Percentiles rank a stretch among this genome's conserved stretches.
Evolutionary conservation across 768 basidiomycete species (phyloP).

Genomic region (Tephrocybe sp.): DNA sequence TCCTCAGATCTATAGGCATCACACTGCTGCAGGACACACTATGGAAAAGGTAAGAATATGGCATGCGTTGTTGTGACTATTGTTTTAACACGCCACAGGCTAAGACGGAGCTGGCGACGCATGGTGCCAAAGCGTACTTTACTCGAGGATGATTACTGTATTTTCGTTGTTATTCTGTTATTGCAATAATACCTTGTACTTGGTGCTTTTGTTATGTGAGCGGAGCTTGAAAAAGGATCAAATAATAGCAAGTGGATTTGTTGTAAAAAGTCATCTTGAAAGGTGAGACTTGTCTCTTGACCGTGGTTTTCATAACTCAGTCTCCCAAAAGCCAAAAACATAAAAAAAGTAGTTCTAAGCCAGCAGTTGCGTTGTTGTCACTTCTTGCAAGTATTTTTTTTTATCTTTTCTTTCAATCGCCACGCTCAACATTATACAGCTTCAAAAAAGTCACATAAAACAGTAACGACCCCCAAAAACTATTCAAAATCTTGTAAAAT

Average conservation of each 20-base stretch:
- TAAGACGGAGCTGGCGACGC: constrained; percentile 75
- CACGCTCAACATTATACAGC: constrained; percentile 30
- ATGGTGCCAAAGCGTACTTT: constrained; percentile 88
- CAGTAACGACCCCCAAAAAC: constrained; percentile 82
- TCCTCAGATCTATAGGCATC: constrained; percentile 69
- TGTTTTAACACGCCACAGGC: constrained; percentile 46
- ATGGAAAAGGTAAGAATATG: constrained; percentile 68
- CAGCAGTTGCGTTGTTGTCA: constrained; percentile 74
- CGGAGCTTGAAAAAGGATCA: constrained; percentile 43
- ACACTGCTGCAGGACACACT: constrained; percentile 82
- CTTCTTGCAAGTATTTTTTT: constrained; percentile 41
- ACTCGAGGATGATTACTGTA: constrained; percentile 58
- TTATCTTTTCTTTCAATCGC: constrained; percentile 10
- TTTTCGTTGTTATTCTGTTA: constrained; percentile 5
- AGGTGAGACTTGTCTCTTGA: constrained; percentile 41
- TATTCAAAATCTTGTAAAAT: constrained; percentile 46
- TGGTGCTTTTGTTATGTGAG: constrained; percentile 1
- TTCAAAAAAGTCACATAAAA: constrained; percentile 78
- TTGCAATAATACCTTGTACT: constrained; percentile 11
- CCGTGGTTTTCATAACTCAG: constrained; percentile 15
- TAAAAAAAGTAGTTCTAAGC: constrained; percentile 60
- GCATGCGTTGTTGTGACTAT: not conserved
- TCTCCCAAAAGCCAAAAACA: constrained; percentile 64
- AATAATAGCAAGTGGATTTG: constrained; percentile 23
- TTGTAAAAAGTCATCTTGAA: constrained; percentile 65